phyloP scores from a whole-genome alignment of 108 stramenopile species.

The Cyclostephanos invisitatus region DNA sequence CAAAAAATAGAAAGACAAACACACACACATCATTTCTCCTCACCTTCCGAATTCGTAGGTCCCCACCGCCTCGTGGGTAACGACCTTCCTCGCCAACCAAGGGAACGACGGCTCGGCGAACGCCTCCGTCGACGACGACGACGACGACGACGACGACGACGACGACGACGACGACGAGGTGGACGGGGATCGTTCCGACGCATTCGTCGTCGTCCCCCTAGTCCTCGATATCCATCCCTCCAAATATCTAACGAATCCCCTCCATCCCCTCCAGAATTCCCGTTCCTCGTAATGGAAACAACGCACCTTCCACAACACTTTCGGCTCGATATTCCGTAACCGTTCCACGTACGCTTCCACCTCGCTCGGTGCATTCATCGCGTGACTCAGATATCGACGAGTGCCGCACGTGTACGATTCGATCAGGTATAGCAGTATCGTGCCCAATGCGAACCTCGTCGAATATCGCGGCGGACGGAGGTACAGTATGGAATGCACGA shows the following conservation, averaged over 20 bases:
- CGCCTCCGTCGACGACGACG: neutral
- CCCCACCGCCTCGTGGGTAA: constrained; percentile 64
- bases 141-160: neutral
- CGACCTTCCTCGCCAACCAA: constrained; percentile 68
- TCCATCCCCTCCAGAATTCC: constrained; percentile 38
- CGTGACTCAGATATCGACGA: constrained; percentile 66
- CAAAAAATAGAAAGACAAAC: neutral
- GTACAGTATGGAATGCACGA: constrained; percentile 36
- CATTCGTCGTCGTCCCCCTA: neutral
- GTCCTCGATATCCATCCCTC: no score
- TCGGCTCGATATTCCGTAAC: constrained; percentile 53
- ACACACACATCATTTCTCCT: neutral
- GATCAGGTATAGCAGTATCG: constrained; percentile 61
- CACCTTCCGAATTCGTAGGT: constrained; percentile 55
- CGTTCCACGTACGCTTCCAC: constrained; percentile 67
- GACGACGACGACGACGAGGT: constrained; percentile 3
- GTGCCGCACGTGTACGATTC: constrained; percentile 82
- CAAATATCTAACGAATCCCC: no score
- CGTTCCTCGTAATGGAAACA: constrained; percentile 82
- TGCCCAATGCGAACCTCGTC: constrained; percentile 38
- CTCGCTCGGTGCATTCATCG: constrained; percentile 61
- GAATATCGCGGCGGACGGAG: constrained; percentile 45
- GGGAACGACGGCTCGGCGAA: constrained; percentile 20
- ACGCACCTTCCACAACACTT: constrained; percentile 78
- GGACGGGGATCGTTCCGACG: constrained; percentile 14